Evolutionary conservation across 768 basidiomycete genomes (phyloP).

Genomic region (Mycena rebaudengoi): DNA sequence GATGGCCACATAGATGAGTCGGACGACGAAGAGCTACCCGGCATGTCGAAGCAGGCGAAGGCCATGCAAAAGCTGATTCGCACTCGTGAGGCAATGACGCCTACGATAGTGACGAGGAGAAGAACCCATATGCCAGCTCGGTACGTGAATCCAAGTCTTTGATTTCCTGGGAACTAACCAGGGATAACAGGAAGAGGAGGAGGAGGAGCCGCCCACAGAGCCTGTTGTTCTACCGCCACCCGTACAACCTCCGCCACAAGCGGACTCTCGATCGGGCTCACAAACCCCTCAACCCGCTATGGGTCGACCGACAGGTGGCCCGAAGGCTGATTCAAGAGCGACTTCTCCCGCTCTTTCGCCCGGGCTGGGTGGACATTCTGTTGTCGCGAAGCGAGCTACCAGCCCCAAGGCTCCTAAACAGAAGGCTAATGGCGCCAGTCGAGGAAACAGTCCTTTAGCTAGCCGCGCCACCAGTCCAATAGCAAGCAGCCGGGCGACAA

Average conservation of each 20-base stretch:
- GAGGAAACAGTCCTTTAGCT: constrained; percentile 68
- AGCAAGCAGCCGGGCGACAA: constrained; percentile 51
- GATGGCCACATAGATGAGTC: constrained; percentile 78
- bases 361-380: constrained; percentile 75
- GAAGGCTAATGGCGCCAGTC: constrained; percentile 55
- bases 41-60: constrained; percentile 74
- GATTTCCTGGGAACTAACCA: background rate
- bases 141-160: constrained; percentile 50
- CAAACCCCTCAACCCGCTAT: constrained; percentile 50
- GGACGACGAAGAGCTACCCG: constrained; percentile 73
- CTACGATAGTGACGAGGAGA: constrained; percentile 86
- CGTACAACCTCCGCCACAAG: constrained; percentile 55
- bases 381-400: constrained; percentile 86
- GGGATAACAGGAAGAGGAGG: constrained; percentile 77
- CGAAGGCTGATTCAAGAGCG: constrained; percentile 69
- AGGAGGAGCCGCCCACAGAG: constrained; percentile 55
- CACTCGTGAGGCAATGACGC: constrained; percentile 83
- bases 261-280: constrained; percentile 55
- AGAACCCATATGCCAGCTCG: constrained; percentile 84
- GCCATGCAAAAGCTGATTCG: constrained; percentile 88
- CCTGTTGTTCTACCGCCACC: constrained; percentile 54
- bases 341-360: constrained; percentile 56
- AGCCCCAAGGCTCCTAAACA: constrained; percentile 78
- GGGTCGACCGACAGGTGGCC: constrained; percentile 48
- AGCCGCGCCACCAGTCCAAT: constrained; percentile 65